phyloP scores from a whole-genome alignment of 2,329 filamentous ascomycete species.

The Neonectria coccinea region DNA sequence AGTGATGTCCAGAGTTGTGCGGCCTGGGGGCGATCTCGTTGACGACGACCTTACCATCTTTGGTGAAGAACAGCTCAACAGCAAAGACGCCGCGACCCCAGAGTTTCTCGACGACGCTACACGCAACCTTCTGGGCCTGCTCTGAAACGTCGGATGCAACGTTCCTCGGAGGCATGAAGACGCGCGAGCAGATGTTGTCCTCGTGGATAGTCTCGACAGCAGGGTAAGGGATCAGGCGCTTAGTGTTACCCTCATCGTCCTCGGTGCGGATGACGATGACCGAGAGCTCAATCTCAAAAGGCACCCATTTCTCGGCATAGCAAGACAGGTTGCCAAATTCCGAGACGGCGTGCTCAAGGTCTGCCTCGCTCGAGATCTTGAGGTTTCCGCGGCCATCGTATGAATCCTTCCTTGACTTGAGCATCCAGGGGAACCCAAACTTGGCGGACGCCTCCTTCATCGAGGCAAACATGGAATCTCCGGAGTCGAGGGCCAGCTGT shows the following conservation, averaged over 20 bases:
- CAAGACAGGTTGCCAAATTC: constrained; percentile 77
- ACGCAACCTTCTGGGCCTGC: constrained; percentile 80
- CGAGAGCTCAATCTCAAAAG: constrained; percentile 87
- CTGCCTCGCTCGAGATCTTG: constrained; percentile 58
- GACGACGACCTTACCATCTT: constrained; percentile 64
- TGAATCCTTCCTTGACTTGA: constrained; percentile 89
- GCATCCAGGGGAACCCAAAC: constrained; percentile 88
- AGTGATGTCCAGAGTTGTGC: constrained; percentile 96
- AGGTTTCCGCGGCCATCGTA: constrained; percentile 88
- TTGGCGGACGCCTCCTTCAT: constrained; percentile 71
- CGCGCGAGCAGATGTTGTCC: constrained; percentile 93
- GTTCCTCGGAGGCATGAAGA: constrained; percentile 84
- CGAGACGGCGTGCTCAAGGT: constrained; percentile 72
- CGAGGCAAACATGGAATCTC: constrained; percentile 66
- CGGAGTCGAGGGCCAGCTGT: constrained; percentile 71
- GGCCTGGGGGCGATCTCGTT: constrained; percentile 25
- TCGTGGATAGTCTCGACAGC: constrained; percentile 95
- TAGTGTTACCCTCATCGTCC: constrained; percentile 66
- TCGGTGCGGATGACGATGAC: constrained; percentile 96
- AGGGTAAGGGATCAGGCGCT: constrained; percentile 77
- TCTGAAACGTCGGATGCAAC: constrained; percentile 71
- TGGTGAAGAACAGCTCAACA: constrained; percentile 92
- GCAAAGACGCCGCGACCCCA: constrained; percentile 94
- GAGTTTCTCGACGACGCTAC: constrained; percentile 81
- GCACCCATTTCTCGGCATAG: constrained; percentile 91